Evolutionary conservation across 2,329 filamentous ascomycete species (phyloP), one percentile per base, ranked within the genome.

Genomic region (Pyrenochaeta sp.): DNA sequence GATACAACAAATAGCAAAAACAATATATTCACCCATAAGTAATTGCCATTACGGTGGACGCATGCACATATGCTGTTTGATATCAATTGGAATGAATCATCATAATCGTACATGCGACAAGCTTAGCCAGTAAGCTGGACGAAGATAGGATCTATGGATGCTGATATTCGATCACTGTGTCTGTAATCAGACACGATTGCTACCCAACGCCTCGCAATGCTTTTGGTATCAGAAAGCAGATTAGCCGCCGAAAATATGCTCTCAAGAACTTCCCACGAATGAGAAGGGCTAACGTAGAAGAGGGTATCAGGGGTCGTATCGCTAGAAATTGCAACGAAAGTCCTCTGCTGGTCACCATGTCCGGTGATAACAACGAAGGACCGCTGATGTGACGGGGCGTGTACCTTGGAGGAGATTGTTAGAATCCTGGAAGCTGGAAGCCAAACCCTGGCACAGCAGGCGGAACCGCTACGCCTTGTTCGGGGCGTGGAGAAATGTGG

Each of bases 361-460:
- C 3, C 8, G 8, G 8, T 36, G 8, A 15, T 36, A 36, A 5
- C 9, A 8, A 36, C 8, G 40, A 25, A 43, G 24, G 5, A 4
- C 10, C 40, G 10, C 22, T 25, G 22, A 25, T 12, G n/a, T 25
- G 40, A 27, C 7, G 25, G 40, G 22, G 9, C 10, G 13, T 30
- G 27, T 46, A 30, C 44, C n/a, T 25, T 27, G 22, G 30, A 34
- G 13, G 32, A 39, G 27, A 34, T 55, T 42, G 56, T 65, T 57
- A 66, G 40, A 71, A 71, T 2, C 73, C 72, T 25, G 76, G 75
- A 27, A 78, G 64, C 37, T 82, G 82, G 67, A 85, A 86, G 8
- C 83, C 84, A 59, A 86, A 86, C 3, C 82, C 81, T 44, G 84
- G 84, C 5, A 86, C 82, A 6, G 83, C 79, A 13, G 84, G 83